Percentiles rank a stretch among this genome's conserved stretches.
Conservation (phyloP, 805 yeast species). For the Cyberlindnera xishuangbannaensis region DNA sequence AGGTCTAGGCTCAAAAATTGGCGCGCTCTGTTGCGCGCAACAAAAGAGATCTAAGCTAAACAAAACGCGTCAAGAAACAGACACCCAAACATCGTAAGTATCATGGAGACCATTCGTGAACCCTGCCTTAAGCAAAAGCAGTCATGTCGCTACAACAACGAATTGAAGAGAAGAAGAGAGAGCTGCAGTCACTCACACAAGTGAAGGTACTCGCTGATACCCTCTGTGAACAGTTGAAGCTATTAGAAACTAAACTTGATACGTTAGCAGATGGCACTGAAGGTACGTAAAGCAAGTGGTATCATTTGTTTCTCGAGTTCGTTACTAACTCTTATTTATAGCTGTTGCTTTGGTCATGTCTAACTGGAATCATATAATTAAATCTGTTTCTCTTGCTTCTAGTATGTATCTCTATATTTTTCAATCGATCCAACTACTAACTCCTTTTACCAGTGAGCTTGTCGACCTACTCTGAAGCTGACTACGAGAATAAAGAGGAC, state of each 20-base stretch:
- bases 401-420: constrained; percentile 16
- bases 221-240: constrained; percentile 42
- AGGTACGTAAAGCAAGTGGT: too few species aligned
- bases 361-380: constrained; percentile 60
- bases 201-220: constrained; percentile 40
- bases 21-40: too few species aligned
- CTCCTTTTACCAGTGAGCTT: constrained; percentile 27
- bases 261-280: constrained; percentile 49
- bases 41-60: too few species aligned
- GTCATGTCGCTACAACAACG: constrained; percentile 28
- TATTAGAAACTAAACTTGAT: constrained; percentile 42
- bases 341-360: constrained; percentile 53
- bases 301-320: not conserved
- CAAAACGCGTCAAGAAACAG: too few species aligned
- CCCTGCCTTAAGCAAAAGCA: too few species aligned
- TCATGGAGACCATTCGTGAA: too few species aligned
- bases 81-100: too few species aligned
- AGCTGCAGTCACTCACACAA: constrained; percentile 43
- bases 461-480: constrained; percentile 33
- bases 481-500: constrained; percentile 27
- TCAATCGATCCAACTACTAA: not conserved
- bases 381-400: constrained; percentile 55
- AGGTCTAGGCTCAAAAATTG: too few species aligned
- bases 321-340: constrained; percentile 11
- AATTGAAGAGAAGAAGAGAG: constrained; percentile 41